Conservation (phyloP, 768 basidiomycete species). For the Collybiopsis confluens region DNA sequence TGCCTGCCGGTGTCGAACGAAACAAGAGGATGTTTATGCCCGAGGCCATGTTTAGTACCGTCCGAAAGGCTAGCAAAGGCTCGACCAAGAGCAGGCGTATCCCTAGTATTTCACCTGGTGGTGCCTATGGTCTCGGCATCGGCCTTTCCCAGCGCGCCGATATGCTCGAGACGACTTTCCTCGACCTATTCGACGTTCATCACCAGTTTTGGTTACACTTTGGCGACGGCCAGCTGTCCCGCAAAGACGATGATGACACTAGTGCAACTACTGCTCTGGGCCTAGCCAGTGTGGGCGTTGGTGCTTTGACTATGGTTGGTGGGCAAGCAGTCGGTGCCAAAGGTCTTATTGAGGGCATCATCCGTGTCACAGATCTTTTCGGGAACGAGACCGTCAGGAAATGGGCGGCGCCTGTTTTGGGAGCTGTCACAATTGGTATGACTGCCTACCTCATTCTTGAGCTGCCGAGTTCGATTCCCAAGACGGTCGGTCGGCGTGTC, state of each 20-base stretch:
- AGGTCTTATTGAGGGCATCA: constrained; percentile 71
- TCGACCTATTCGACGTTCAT: constrained; percentile 84
- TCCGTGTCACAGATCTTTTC: constrained; percentile 73
- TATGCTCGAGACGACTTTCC: constrained; percentile 72
- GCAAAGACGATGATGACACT: constrained; percentile 29
- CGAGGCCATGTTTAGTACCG: constrained; percentile 90
- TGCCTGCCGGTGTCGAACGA: constrained; percentile 79
- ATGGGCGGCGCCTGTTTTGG: constrained; percentile 86
- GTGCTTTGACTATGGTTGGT: constrained; percentile 87
- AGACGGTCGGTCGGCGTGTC: constrained; percentile 84
- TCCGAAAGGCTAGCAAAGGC: constrained; percentile 34
- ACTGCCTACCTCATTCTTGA: constrained; percentile 82
- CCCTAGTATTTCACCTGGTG: constrained; percentile 69
- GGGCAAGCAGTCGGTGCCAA: constrained; percentile 76
- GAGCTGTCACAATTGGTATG: constrained; percentile 68
- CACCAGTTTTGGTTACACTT: constrained; percentile 75
- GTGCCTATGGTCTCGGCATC: constrained; percentile 74
- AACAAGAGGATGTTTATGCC: constrained; percentile 86
- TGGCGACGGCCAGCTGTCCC: constrained; percentile 37
- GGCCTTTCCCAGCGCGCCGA: constrained; percentile 76
- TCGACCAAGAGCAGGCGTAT: constrained; percentile 31
- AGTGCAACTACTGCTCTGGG: constrained; percentile 61
- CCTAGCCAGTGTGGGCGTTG: constrained; percentile 71
- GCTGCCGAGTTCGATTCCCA: constrained; percentile 83
- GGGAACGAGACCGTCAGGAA: constrained; percentile 75